These are phyloP conservation scores for Erodium trifolium DNA, from an alignment of 441 rosid genomes.

Conservation along the genomic window DNA sequence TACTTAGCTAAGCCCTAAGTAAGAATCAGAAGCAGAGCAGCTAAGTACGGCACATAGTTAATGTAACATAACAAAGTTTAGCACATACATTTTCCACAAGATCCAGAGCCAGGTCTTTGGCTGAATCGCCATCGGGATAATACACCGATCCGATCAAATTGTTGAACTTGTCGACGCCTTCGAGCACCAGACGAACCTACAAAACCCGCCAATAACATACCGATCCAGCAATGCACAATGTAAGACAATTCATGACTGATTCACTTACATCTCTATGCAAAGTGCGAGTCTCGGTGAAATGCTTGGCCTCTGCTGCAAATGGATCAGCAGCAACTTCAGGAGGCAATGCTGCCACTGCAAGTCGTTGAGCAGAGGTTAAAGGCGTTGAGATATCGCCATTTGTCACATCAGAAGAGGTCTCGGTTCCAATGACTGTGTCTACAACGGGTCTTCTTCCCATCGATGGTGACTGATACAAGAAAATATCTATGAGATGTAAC, in stretches of 20 bases:
- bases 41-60: conserved; percentile 61
- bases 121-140: conserved; percentile 78
- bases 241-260: conserved; percentile 13
- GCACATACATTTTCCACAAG: conserved; percentile 78
- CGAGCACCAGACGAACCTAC: conserved; percentile 93
- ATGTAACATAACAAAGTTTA: conserved; percentile 18
- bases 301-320: conserved; percentile 75
- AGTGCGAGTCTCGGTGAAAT: conserved; percentile 22
- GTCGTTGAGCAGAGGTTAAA: conserved; percentile 86
- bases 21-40: neutral
- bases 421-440: conserved; percentile 44
- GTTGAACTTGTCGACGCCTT: conserved; percentile 90
- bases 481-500: neutral
- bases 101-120: conserved; percentile 84
- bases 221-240: conserved; percentile 7
- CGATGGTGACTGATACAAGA: conserved; percentile 54
- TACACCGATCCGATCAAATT: conserved; percentile 88
- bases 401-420: conserved; percentile 37
- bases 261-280: conserved; percentile 10
- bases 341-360: conserved; percentile 50
- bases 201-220: conserved; percentile 26
- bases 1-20: conserved; percentile 82
- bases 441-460: conserved; percentile 62
- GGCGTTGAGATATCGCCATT: conserved; percentile 64
- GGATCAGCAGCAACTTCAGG: conserved; percentile 75